Percentiles rank a stretch among this genome's conserved stretches.
phyloP scores from a whole-genome alignment of 495 filamentous ascomycete species.

The Tuber aestivum region DNA sequence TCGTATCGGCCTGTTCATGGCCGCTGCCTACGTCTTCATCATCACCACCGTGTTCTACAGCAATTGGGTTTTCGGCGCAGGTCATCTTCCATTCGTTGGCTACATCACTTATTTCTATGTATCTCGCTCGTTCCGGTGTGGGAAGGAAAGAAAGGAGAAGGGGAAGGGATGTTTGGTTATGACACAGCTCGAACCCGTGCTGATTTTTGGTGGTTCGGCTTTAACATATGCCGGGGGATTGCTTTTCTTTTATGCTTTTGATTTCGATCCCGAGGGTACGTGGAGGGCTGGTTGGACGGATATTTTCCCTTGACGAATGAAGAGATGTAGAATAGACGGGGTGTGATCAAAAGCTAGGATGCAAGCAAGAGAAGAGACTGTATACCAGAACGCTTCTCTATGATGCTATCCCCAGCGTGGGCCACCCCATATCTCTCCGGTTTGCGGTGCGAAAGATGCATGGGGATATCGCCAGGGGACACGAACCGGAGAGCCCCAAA shows the following conservation, averaged over 20 bases:
- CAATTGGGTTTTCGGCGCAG: not conserved
- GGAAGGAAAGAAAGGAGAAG: not conserved
- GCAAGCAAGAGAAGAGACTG: not conserved
- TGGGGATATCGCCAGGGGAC: not conserved
- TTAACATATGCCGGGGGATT: not conserved
- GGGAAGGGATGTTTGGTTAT: not conserved
- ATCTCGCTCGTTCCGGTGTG: not conserved
- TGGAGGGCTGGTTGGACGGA: conserved; percentile 3
- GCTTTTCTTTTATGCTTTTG: not conserved
- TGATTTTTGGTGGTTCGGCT: not conserved
- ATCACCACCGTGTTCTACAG: conserved; percentile 1
- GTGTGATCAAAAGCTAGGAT: not conserved
- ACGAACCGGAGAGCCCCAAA: not conserved
- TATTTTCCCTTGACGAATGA: not conserved
- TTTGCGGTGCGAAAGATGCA: not conserved
- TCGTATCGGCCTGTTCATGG: not conserved
- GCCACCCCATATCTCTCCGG: not conserved
- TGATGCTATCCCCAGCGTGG: not conserved
- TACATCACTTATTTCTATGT: not conserved
- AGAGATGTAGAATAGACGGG: not conserved
- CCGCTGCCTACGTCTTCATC: not conserved
- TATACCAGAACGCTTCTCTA: not conserved
- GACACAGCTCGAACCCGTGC: not conserved
- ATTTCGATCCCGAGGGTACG: conserved; percentile 2
- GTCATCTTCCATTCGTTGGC: not conserved